Evolutionary conservation across 1,284 basidiomycete genomes (phyloP).

Genomic region (Filobasidium uniguttulatum): DNA sequence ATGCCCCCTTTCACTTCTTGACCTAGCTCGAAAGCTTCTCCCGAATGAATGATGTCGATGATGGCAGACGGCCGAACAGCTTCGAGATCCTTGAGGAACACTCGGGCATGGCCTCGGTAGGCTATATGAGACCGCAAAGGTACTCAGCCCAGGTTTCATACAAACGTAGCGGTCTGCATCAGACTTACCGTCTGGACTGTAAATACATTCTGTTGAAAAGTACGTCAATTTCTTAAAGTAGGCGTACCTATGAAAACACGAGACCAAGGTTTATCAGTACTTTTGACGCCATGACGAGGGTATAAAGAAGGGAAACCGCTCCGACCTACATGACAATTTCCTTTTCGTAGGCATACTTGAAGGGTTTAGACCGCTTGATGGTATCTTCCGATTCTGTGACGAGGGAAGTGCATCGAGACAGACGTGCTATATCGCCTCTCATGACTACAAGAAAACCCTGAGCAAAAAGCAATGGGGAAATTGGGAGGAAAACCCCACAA

Average conservation of each 20-base stretch:
- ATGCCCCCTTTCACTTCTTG: conserved; percentile 62
- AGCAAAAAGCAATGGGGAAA: neutral
- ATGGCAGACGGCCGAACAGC: conserved; percentile 84
- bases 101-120: conserved; percentile 88
- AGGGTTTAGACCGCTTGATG: conserved; percentile 92
- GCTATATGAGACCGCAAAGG: conserved; percentile 40
- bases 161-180: neutral
- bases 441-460: conserved; percentile 50
- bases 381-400: conserved; percentile 87
- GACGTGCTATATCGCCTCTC: conserved; percentile 86
- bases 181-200: conserved; percentile 62
- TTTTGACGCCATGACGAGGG: conserved; percentile 1
- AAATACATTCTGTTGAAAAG: conserved; percentile 98
- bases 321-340: conserved; percentile 86
- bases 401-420: conserved; percentile 86
- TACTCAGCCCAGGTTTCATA: neutral
- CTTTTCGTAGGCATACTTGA: conserved; percentile 99
- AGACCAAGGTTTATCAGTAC: neutral
- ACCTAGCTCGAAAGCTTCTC: conserved; percentile 70
- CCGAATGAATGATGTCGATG: conserved; percentile 94
- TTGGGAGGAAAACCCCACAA: conserved; percentile 13
- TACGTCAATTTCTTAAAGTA: conserved; percentile 98
- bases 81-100: conserved; percentile 91
- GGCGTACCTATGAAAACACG: conserved; percentile 58
- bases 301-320: no score